phyloP scores from a whole-genome alignment of 805 yeast species.

The Lipomyces spencermartinsiae region DNA sequence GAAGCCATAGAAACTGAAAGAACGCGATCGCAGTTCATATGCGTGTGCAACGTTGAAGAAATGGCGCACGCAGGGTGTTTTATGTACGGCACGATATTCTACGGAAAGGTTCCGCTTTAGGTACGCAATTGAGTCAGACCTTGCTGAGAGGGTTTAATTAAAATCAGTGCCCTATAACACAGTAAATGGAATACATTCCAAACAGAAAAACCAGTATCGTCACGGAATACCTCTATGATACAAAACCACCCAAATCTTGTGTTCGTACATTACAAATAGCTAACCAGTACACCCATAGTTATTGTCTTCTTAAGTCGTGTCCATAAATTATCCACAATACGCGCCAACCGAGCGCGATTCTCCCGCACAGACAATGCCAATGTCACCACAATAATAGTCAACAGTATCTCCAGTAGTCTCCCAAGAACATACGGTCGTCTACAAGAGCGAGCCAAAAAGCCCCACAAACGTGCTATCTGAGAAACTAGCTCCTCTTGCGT shows the following conservation, averaged over 20 bases:
- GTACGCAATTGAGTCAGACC: too few species aligned
- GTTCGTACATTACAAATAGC: slow-evolving; percentile 17
- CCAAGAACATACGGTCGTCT: slow-evolving; percentile 16
- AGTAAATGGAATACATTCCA: too few species aligned
- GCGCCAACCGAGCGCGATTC: slow-evolving; percentile 15
- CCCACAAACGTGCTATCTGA: slow-evolving; percentile 1
- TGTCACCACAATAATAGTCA: slow-evolving; percentile 12
- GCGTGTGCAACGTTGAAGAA: too few species aligned
- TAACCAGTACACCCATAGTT: slow-evolving; percentile 23
- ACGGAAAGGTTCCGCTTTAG: too few species aligned
- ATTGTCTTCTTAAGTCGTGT: slow-evolving; percentile 16
- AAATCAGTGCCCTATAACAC: too few species aligned
- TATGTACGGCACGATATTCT: too few species aligned
- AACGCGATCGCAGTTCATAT: too few species aligned
- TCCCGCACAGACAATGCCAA: slow-evolving; percentile 26
- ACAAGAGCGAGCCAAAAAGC: not conserved
- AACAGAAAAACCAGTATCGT: not conserved
- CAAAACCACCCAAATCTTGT: not conserved
- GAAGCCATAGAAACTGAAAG: too few species aligned
- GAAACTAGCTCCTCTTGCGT: not conserved
- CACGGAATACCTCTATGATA: not conserved
- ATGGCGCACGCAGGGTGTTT: too few species aligned
- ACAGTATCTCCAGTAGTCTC: slow-evolving; percentile 17
- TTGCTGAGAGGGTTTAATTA: too few species aligned
- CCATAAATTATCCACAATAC: not conserved